A percentile compares a stretch with the other conserved stretches of the same genome.
Evolutionary conservation across 176 grass and related monocot species (phyloP).

Genomic region (Paspalum vaginatum): DNA sequence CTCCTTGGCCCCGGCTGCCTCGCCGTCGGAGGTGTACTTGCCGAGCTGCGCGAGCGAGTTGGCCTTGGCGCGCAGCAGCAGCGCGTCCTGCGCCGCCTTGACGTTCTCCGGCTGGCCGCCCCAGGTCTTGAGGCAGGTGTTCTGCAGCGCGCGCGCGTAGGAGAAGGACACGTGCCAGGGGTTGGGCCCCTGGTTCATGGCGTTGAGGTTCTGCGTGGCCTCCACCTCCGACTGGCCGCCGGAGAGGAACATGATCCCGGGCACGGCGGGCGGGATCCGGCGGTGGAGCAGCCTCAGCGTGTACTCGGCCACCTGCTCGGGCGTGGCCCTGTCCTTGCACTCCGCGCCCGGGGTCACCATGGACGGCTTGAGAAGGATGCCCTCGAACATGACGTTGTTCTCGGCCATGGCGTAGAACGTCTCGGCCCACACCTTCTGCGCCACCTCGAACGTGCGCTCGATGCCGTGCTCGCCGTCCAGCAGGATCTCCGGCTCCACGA

Average conservation of each 20-base stretch:
- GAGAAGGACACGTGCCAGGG: conserved; percentile 87
- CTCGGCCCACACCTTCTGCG: conserved; percentile 71
- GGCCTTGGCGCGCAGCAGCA: conserved; percentile 68
- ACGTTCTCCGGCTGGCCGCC: conserved; percentile 66
- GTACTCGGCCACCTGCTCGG: conserved; percentile 67
- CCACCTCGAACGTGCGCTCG: conserved; percentile 67
- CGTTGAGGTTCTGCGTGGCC: conserved; percentile 78
- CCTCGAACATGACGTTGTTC: conserved; percentile 77
- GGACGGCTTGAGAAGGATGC: conserved; percentile 80
- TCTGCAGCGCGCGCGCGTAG: conserved; percentile 79
- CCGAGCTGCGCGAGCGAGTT: conserved; percentile 78
- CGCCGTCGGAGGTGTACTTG: conserved; percentile 72
- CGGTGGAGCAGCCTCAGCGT: conserved; percentile 65
- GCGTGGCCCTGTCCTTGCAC: conserved; percentile 51
- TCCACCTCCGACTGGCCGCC: conserved; percentile 83
- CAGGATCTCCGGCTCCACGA: conserved; percentile 87
- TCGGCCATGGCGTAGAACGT: conserved; percentile 75
- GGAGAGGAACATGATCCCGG: conserved; percentile 79
- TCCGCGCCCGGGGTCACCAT: conserved; percentile 83
- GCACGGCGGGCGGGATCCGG: conserved; percentile 73
- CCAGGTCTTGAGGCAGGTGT: conserved; percentile 89
- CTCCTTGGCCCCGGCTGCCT: conserved; percentile 70
- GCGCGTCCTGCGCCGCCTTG: conserved; percentile 61
- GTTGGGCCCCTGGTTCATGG: conserved; percentile 76
- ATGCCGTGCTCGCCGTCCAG: conserved; percentile 73